phyloP scores from a whole-genome alignment of 805 yeast genomes.

The Saturnispora quitensis region DNA sequence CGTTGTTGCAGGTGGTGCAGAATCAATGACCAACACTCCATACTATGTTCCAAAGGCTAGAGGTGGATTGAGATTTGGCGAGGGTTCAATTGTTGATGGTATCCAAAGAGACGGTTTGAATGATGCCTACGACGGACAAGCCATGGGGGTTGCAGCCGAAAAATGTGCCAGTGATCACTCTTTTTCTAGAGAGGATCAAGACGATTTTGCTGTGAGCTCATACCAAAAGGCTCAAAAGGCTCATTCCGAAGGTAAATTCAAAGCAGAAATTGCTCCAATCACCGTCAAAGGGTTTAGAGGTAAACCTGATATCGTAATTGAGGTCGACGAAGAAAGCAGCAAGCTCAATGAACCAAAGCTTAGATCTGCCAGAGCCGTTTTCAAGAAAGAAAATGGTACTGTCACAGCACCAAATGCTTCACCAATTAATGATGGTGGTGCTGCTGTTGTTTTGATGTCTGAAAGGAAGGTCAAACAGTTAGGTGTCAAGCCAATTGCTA shows the following conservation, averaged over 20 bases:
- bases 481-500: constrained; percentile 81
- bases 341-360: constrained; percentile 74
- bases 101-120: constrained; percentile 84
- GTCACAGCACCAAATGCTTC: constrained; percentile 97
- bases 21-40: constrained; percentile 93
- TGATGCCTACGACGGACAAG: constrained; percentile 80
- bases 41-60: constrained; percentile 85
- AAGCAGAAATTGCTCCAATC: constrained; percentile 74
- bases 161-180: constrained; percentile 82
- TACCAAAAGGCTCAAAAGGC: constrained; percentile 85
- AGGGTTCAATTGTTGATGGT: constrained; percentile 72
- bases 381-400: constrained; percentile 89
- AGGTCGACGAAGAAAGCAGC: constrained; percentile 73
- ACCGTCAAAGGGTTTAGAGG: constrained; percentile 87
- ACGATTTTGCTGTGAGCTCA: constrained; percentile 74
- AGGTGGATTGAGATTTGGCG: constrained; percentile 86
- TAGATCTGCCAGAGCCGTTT: constrained; percentile 83
- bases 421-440: constrained; percentile 95
- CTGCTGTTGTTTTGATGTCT: constrained; percentile 84
- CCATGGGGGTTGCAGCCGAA: constrained; percentile 98
- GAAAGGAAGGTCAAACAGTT: constrained; percentile 79
- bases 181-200: constrained; percentile 80
- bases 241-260: constrained; percentile 71
- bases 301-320: constrained; percentile 68
- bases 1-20: constrained; percentile 96